These are phyloP conservation scores for Ganoderma meredithae DNA, from an alignment of 1,284 basidiomycete species.

Conservation along the genomic window DNA sequence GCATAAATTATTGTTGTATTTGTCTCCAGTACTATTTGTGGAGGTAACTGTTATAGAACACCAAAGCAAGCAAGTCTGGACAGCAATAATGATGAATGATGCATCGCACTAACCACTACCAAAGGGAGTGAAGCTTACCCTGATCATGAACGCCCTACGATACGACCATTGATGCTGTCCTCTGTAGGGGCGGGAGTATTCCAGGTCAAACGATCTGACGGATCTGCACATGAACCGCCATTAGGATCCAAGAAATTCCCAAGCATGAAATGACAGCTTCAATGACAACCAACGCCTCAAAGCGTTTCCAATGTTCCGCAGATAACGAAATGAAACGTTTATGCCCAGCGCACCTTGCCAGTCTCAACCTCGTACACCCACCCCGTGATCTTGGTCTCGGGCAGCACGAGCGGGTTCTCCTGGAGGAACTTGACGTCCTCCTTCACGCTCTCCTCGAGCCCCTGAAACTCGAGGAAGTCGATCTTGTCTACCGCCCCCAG, in stretches of 20 bases:
- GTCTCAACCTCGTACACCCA: constrained; percentile 73
- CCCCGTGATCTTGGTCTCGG: constrained; percentile 63
- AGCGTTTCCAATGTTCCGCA: not conserved
- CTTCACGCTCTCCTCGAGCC: constrained; percentile 62
- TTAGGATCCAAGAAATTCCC: not conserved
- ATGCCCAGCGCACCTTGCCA: constrained; percentile 54
- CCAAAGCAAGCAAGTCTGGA: not conserved
- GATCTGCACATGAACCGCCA: constrained; percentile 11
- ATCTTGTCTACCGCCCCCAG: constrained; percentile 56
- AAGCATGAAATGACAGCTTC: not conserved
- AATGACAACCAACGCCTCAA: not conserved
- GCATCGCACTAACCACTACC: not conserved
- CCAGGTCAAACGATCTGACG: constrained; percentile 19
- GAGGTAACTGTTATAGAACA: not conserved
- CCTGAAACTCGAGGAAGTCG: constrained; percentile 64
- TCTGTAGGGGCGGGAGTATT: not conserved
- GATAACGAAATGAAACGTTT: not conserved
- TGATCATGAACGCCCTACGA: not conserved
- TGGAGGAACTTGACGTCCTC: constrained; percentile 64
- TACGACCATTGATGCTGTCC: not conserved
- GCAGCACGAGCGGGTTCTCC: constrained; percentile 60
- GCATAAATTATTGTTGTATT: no score
- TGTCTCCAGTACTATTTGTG: no score
- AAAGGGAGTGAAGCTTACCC: not conserved
- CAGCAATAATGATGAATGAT: not conserved